A percentile compares a stretch with the other conserved stretches of the same genome.
Conservation (phyloP, 495 filamentous ascomycete species). For the Durotheca rogersii region DNA sequence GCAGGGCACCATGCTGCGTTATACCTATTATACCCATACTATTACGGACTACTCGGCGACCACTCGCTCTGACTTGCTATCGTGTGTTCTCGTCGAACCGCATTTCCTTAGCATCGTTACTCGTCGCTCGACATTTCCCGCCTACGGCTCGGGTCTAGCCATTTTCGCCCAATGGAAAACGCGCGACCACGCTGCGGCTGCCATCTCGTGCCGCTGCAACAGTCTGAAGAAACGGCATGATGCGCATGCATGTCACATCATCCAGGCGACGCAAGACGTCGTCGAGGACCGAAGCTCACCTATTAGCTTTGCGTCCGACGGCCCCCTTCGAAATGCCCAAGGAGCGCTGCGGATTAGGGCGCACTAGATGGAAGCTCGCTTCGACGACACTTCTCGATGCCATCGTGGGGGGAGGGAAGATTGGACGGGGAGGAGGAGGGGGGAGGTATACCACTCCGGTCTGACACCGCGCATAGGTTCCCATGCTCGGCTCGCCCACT, state of each 20-base stretch:
- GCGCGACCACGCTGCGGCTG: constrained; percentile 29
- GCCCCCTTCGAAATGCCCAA: constrained; percentile 7
- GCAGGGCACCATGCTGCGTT: too few relatives aligned
- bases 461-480: constrained; percentile 2
- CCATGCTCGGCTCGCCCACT: constrained; percentile 2
- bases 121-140: neutral
- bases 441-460: neutral
- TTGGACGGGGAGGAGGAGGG: too few relatives aligned
- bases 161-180: constrained; percentile 14
- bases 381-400: neutral
- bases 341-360: constrained; percentile 1
- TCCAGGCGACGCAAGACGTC: constrained; percentile 24
- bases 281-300: constrained; percentile 1
- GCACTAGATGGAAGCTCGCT: constrained; percentile 4
- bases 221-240: constrained; percentile 26
- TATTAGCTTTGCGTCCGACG: constrained; percentile 2
- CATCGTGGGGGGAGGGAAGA: neutral
- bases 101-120: constrained; percentile 1
- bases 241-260: constrained; percentile 35
- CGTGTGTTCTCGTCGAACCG: constrained; percentile 7
- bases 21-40: constrained; percentile 5
- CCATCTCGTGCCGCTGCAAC: constrained; percentile 20
- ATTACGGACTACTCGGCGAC: neutral
- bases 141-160: constrained; percentile 16
- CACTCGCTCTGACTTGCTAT: constrained; percentile 1